Conservation (phyloP, 2,329 filamentous ascomycete species). For the Aspergillus fischeri region DNA sequence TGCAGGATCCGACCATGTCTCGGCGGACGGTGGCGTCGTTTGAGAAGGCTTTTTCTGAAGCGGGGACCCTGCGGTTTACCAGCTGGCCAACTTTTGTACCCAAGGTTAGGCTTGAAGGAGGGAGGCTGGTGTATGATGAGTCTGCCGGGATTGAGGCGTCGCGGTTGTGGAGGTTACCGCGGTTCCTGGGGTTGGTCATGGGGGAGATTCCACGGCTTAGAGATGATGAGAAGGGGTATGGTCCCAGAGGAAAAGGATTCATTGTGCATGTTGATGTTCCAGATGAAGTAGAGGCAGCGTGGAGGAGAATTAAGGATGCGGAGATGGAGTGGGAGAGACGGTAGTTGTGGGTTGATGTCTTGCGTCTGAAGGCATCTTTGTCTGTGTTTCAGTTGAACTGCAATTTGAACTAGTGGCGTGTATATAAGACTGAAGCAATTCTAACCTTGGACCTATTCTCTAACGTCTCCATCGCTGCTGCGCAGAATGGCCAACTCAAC, state of each 20-base stretch:
- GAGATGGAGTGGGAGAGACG: constrained; percentile 1
- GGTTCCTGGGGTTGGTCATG: constrained; percentile 42
- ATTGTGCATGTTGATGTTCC: constrained; percentile 45
- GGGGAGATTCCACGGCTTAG: constrained; percentile 44
- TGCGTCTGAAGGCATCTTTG: not conserved
- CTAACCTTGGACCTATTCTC: not conserved
- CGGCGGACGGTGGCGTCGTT: constrained; percentile 41
- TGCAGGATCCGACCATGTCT: constrained; percentile 48
- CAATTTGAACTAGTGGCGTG: not conserved
- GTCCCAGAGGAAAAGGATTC: constrained; percentile 41
- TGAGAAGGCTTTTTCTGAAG: constrained; percentile 29
- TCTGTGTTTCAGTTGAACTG: not conserved
- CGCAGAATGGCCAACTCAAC: not conserved
- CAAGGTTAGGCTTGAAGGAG: constrained; percentile 4
- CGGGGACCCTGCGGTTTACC: constrained; percentile 17
- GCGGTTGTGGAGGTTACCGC: constrained; percentile 33
- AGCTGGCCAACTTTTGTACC: constrained; percentile 21
- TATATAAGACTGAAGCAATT: not conserved
- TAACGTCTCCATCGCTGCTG: not conserved
- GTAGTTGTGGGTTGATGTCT: not conserved
- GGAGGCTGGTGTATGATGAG: constrained; percentile 6
- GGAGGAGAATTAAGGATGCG: constrained; percentile 14
- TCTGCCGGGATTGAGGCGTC: constrained; percentile 8
- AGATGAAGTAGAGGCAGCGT: constrained; percentile 32
- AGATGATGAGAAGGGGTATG: constrained; percentile 43